Base-by-base conservation (phyloP, 805 yeast genomes). In the Priceomyces melissophilus region DNA sequence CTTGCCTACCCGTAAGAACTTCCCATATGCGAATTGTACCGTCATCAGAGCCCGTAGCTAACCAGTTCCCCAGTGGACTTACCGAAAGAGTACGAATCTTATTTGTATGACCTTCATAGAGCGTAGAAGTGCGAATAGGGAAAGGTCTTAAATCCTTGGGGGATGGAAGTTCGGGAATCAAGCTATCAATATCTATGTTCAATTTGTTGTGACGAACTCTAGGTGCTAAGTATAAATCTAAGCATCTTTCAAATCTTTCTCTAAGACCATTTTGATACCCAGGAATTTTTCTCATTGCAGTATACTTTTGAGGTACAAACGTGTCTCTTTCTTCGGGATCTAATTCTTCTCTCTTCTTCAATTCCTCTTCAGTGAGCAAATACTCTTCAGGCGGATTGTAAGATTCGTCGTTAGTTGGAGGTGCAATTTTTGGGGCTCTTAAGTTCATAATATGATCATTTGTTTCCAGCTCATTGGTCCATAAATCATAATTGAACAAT, bases 321-420 rank as follows among this genome's bases (percentile, higher is more conserved):
- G 75, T 71, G 49, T 84, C 93, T 50, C 96, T 76, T 50, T 89
- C 96, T 39, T 72, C 67, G 23, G 89, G 87, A 32, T 84, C 93
- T 30, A 70, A 61, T 34, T 75, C 76, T 48, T 79, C 78, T 87
- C 91, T 87, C 53, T 76, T 70, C 50, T 81, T 73, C 49, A 67
- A 70, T 60, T 91, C 98, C 55, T 88, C 91, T 36, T 80, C 85
- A 10, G 81, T 81, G 46, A 87, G 67, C 50, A 93, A 67, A 56
- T 93, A 93, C 70, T 93, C 99, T 57, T 76, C 96, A 4, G 99
- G 99, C 29, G 99, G 99, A 59, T 93, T 93, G 64, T 93, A 93
- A 54, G 93, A 82, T 69, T 91, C 96, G 51, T 91, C 99, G 58
- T 93, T 81, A 1, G 97, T 87, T 43, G 99, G 99, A 28, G 97